A percentile compares a stretch with the other conserved stretches of the same genome.
These are phyloP conservation scores for Camellia japonica DNA, from an alignment of 148 eudicot species.

Conservation along the genomic window DNA sequence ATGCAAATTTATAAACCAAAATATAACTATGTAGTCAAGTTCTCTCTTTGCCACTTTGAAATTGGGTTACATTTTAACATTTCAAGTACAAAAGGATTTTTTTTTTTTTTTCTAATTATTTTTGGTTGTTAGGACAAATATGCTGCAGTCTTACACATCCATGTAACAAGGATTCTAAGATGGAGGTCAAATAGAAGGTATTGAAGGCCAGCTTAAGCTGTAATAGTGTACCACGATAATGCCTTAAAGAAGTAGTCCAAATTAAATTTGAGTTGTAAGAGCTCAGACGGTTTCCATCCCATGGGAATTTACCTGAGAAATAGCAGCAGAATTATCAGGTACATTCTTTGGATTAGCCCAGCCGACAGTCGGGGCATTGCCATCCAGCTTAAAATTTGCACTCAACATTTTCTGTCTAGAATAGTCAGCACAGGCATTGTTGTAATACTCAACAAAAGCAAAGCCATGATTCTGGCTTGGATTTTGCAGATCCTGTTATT, in stretches of 20 bases:
- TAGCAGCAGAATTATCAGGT: conserved; percentile 76
- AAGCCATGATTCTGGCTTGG: too few species aligned
- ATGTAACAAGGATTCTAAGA: background rate
- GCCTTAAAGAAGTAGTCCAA: background rate
- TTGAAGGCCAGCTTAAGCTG: background rate
- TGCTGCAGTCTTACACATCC: background rate
- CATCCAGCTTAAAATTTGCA: conserved; percentile 74
- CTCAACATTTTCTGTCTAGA: conserved; percentile 76
- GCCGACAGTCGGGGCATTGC: conserved; percentile 82
- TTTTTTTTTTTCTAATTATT: background rate
- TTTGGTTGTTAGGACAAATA: background rate
- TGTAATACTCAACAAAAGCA: conserved; percentile 97
- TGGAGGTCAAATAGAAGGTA: background rate
- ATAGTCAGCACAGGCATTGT: conserved; percentile 97
- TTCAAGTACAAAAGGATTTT: too few species aligned
- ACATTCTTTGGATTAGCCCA: conserved; percentile 98
- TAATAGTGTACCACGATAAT: background rate
- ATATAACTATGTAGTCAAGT: background rate
- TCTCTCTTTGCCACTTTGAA: background rate
- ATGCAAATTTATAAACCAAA: too few species aligned
- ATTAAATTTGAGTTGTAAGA: background rate
- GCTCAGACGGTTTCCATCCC: background rate
- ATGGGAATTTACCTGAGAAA: conserved; percentile 69
- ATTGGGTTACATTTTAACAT: background rate
- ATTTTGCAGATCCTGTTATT: too few species aligned